phyloP scores from a whole-genome alignment of 2,329 filamentous ascomycete genomes.

The Penicillium italicum region DNA sequence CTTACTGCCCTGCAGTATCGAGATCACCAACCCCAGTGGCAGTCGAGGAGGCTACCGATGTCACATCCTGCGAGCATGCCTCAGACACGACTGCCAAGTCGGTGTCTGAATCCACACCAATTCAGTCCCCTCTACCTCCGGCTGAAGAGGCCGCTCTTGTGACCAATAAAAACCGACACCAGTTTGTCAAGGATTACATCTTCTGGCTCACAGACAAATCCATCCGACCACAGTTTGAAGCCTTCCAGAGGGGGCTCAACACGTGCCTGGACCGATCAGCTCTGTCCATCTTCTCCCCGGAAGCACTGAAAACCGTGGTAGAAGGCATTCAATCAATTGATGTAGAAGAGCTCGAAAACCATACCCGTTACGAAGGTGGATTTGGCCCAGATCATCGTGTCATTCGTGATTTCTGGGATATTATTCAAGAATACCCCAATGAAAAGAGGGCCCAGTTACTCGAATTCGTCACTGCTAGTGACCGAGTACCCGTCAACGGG shows the following conservation, averaged over 20 bases:
- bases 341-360: slow-evolving; percentile 65
- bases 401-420: slow-evolving; percentile 77
- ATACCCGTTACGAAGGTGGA: slow-evolving; percentile 72
- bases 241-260: slow-evolving; percentile 78
- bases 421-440: slow-evolving; percentile 63
- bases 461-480: slow-evolving; percentile 92
- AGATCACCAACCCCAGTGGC: slow-evolving; percentile 25
- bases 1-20: slow-evolving; percentile 12
- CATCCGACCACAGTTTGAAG: slow-evolving; percentile 69
- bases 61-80: slow-evolving; percentile 1
- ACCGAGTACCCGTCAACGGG: slow-evolving; percentile 84
- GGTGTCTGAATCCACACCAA: slow-evolving; percentile 20
- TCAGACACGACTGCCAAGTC: slow-evolving; percentile 23
- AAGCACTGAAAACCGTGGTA: slow-evolving; percentile 69
- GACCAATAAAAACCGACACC: slow-evolving; percentile 71
- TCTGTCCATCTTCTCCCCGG: slow-evolving; percentile 66
- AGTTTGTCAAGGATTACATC: slow-evolving; percentile 81
- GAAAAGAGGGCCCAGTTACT: slow-evolving; percentile 71
- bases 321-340: slow-evolving; percentile 83
- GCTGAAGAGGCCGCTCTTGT: slow-evolving; percentile 64
- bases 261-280: slow-evolving; percentile 68
- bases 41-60: slow-evolving; percentile 19
- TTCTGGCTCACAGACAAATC: slow-evolving; percentile 76
- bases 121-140: slow-evolving; percentile 30
- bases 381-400: slow-evolving; percentile 68